A percentile compares a stretch with the other conserved stretches of the same genome.
Evolutionary conservation across 176 grass and related monocot species (phyloP).

Genomic region (Chloris gayana): DNA sequence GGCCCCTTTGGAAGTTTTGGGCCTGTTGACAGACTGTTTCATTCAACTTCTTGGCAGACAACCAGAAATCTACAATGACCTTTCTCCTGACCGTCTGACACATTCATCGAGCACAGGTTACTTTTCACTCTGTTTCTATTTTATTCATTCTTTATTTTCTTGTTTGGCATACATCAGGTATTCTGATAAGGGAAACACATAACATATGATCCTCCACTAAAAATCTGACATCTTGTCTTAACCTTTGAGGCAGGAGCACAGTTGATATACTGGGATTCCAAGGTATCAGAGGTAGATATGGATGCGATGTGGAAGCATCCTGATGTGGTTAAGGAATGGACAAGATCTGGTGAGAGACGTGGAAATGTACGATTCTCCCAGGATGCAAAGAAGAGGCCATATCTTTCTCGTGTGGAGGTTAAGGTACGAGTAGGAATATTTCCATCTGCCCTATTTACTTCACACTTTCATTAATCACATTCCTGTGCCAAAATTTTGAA

Average conservation of each 20-base stretch:
- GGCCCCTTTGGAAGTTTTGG: neutral
- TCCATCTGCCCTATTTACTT: conserved; percentile 11
- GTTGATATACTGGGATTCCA: conserved; percentile 81
- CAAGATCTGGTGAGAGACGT: conserved; percentile 82
- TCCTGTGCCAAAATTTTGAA: conserved; percentile 19
- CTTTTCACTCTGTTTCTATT: conserved; percentile 32
- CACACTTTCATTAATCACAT: conserved; percentile 13
- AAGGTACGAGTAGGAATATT: conserved; percentile 62
- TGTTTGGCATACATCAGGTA: neutral
- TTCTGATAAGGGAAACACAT: neutral
- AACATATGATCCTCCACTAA: conserved; percentile 1
- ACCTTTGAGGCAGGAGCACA: conserved; percentile 58
- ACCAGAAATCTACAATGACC: conserved; percentile 45
- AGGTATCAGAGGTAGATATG: conserved; percentile 78
- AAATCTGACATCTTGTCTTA: conserved; percentile 21
- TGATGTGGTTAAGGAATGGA: conserved; percentile 87
- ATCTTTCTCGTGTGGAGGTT: conserved; percentile 97
- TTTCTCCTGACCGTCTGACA: conserved; percentile 26
- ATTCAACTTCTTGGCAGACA: conserved; percentile 46
- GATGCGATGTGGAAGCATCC: conserved; percentile 79
- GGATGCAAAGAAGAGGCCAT: conserved; percentile 81
- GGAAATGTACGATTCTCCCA: conserved; percentile 88
- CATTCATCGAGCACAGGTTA: conserved; percentile 59
- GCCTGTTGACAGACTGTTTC: conserved; percentile 29
- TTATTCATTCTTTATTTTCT: neutral